Percentiles rank a stretch among this genome's conserved stretches.
phyloP scores from a whole-genome alignment of 495 filamentous ascomycete species.

The Neurospora tetraspora region DNA sequence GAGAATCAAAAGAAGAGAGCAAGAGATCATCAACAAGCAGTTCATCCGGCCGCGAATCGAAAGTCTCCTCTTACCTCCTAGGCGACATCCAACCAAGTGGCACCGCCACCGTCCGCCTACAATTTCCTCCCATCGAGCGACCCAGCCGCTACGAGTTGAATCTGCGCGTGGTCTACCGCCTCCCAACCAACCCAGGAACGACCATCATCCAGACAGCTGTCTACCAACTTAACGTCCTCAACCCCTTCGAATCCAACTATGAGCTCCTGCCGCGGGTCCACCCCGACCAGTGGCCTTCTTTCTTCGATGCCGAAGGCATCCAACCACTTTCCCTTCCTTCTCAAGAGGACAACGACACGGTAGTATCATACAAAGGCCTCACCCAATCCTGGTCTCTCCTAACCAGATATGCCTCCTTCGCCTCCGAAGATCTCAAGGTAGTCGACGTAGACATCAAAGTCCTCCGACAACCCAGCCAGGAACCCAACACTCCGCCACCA shows the following conservation, averaged over 20 bases:
- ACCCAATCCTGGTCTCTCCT: conserved; percentile 70
- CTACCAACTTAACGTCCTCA: conserved; percentile 58
- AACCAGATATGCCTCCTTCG: conserved; percentile 63
- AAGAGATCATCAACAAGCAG: conserved; percentile 10
- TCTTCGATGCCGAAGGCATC: conserved; percentile 51
- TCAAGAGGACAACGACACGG: not conserved
- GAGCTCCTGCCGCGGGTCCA: conserved; percentile 72
- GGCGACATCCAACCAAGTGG: not conserved
- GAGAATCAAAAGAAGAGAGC: conserved; percentile 22
- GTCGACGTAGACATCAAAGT: conserved; percentile 50
- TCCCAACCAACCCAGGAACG: conserved; percentile 73
- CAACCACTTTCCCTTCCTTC: conserved; percentile 10
- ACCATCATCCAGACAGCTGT: conserved; percentile 63
- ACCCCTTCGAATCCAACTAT: conserved; percentile 82
- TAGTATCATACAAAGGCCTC: conserved; percentile 44
- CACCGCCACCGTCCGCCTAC: conserved; percentile 30
- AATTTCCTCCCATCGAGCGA: conserved; percentile 37
- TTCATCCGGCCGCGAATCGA: not conserved
- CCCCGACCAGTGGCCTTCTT: conserved; percentile 71
- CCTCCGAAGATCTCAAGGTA: conserved; percentile 58
- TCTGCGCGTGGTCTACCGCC: conserved; percentile 62
- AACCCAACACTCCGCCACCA: conserved; percentile 27
- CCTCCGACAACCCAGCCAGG: conserved; percentile 40
- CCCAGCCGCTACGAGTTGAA: conserved; percentile 59
- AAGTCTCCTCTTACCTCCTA: not conserved